phyloP scores from a whole-genome alignment of 2,329 filamentous ascomycete genomes.

The Microsporum canis region DNA sequence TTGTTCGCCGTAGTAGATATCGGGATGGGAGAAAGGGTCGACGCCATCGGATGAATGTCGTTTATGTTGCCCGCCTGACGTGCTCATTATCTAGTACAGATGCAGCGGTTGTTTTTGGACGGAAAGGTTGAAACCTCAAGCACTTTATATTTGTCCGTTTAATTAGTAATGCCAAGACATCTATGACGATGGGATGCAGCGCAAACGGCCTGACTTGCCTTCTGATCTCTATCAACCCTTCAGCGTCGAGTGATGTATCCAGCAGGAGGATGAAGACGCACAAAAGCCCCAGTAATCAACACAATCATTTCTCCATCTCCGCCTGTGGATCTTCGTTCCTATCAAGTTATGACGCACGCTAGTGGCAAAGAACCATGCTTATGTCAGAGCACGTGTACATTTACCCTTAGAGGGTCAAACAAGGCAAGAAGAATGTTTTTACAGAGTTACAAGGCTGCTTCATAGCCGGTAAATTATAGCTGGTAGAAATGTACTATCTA shows the following conservation, averaged over 20 bases:
- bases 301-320: background rate
- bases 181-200: background rate
- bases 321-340: background rate
- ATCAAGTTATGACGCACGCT: background rate
- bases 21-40: constrained; percentile 48
- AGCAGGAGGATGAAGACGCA: background rate
- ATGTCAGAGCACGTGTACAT: background rate
- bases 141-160: background rate
- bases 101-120: background rate
- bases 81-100: constrained; percentile 9
- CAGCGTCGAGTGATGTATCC: background rate
- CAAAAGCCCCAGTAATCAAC: background rate
- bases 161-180: background rate
- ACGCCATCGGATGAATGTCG: constrained; percentile 33
- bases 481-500: background rate
- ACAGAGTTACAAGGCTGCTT: background rate
- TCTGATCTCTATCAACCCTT: background rate
- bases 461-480: background rate
- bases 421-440: background rate
- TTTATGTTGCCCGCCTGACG: constrained; percentile 8
- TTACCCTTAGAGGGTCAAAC: background rate
- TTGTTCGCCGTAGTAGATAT: constrained; percentile 49
- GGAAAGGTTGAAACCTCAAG: background rate
- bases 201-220: background rate
- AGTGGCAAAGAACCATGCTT: background rate